A percentile compares a stretch with the other conserved stretches of the same genome.
Evolutionary conservation across 306 rosid species (phyloP).

Genomic region (Arachis hypogaea): DNA sequence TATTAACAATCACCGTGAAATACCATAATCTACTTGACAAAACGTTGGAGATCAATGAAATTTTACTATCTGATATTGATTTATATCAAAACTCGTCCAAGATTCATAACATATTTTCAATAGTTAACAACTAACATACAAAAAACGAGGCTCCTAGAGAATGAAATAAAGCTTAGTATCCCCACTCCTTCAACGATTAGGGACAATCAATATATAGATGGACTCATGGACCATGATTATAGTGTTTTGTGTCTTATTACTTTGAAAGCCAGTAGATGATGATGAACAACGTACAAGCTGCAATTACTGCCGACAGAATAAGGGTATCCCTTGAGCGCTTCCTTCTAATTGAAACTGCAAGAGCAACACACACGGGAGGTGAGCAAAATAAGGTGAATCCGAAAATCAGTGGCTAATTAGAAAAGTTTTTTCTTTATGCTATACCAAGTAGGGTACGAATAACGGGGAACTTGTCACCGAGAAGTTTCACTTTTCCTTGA

Average conservation of each 20-base stretch:
- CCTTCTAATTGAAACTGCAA: slow-evolving; percentile 85
- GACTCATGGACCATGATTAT: slow-evolving; percentile 33
- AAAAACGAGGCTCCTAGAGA: slow-evolving; percentile 35
- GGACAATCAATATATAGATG: slow-evolving; percentile 18
- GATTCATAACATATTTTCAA: neutral
- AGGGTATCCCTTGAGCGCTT: slow-evolving; percentile 88
- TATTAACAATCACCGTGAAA: neutral
- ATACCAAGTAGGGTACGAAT: slow-evolving; percentile 88
- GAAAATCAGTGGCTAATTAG: slow-evolving; percentile 23
- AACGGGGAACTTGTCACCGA: slow-evolving; percentile 85
- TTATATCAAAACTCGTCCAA: slow-evolving; percentile 7
- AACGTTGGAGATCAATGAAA: neutral
- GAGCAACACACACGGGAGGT: slow-evolving; percentile 21
- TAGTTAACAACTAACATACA: slow-evolving; percentile 27
- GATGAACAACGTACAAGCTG: slow-evolving; percentile 94
- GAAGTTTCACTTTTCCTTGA: slow-evolving; percentile 91
- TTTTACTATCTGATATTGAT: slow-evolving; percentile 23
- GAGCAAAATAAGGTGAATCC: slow-evolving; percentile 9
- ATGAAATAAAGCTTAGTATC: slow-evolving; percentile 23
- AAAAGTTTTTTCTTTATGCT: slow-evolving; percentile 19
- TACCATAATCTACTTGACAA: neutral
- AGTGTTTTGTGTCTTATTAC: slow-evolving; percentile 49
- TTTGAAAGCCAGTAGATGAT: slow-evolving; percentile 97
- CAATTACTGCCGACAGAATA: slow-evolving; percentile 89
- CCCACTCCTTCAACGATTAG: slow-evolving; percentile 13